phyloP scores from a whole-genome alignment of 1,284 basidiomycete genomes.

The Sporisorium reilianum region DNA sequence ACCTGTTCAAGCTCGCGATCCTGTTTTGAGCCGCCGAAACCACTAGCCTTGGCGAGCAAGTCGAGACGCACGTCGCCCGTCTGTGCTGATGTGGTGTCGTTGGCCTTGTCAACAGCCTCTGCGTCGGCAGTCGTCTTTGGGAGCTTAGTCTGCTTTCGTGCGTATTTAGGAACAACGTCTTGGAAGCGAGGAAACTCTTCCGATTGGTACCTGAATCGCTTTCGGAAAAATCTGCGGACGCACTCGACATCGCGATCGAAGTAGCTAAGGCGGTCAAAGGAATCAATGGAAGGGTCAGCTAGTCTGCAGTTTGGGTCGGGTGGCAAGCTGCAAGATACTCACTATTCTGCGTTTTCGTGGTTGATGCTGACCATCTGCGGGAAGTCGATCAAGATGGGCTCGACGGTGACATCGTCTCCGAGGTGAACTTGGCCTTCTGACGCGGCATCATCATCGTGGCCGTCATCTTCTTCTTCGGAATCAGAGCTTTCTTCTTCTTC shows the following conservation, averaged over 20 bases:
- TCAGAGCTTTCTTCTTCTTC: slow-evolving; percentile 22
- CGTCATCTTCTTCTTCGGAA: slow-evolving; percentile 48
- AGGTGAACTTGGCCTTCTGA: slow-evolving; percentile 77
- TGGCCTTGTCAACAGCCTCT: slow-evolving; percentile 11
- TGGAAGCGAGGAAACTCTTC: slow-evolving; percentile 77
- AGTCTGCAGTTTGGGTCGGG: background rate
- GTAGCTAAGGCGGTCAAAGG: slow-evolving; percentile 76
- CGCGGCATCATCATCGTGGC: slow-evolving; percentile 73
- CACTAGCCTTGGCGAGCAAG: slow-evolving; percentile 61
- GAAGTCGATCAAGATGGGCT: slow-evolving; percentile 96
- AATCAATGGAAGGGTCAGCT: slow-evolving; percentile 1
- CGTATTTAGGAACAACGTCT: slow-evolving; percentile 51
- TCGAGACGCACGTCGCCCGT: slow-evolving; percentile 52
- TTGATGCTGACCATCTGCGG: slow-evolving; percentile 99
- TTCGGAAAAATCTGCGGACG: slow-evolving; percentile 90
- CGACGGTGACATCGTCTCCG: slow-evolving; percentile 78
- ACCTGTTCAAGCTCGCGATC: slow-evolving; percentile 57
- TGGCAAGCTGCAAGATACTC: slow-evolving; percentile 67
- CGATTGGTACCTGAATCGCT: slow-evolving; percentile 93
- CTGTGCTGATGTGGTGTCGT: background rate
- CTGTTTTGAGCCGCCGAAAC: slow-evolving; percentile 54
- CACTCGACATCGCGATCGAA: slow-evolving; percentile 98
- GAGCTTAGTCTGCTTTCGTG: slow-evolving; percentile 33
- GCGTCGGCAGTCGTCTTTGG: slow-evolving; percentile 22
- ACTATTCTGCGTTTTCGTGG: slow-evolving; percentile 97